A percentile compares a stretch with the other conserved stretches of the same genome.
Evolutionary conservation across 179 eudicot genomes (phyloP).

Genomic region (Pouteria campechiana): DNA sequence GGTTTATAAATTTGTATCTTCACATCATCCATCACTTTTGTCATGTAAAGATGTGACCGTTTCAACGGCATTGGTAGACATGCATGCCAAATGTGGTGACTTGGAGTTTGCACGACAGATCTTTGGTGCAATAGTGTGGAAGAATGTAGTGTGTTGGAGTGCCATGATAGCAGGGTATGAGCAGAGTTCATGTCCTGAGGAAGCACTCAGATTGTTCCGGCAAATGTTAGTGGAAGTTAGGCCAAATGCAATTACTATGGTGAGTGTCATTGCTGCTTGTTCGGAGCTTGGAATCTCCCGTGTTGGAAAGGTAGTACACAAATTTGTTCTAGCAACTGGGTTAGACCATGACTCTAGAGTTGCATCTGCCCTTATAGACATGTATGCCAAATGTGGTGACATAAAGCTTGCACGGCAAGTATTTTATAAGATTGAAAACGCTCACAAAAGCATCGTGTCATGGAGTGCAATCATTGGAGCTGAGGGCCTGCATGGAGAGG

Average conservation of each 20-base stretch:
- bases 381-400: conserved; percentile 40
- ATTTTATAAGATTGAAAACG: conserved; percentile 22
- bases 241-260: conserved; percentile 25
- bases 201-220: conserved; percentile 23
- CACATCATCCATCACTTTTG: too few species aligned
- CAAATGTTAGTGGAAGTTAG: conserved; percentile 22
- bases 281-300: conserved; percentile 9
- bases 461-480: conserved; percentile 32
- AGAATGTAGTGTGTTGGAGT: conserved; percentile 15
- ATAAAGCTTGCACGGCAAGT: conserved; percentile 13
- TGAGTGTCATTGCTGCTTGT: conserved; percentile 30
- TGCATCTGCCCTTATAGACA: conserved; percentile 26
- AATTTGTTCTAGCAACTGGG: conserved; percentile 16
- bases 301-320: conserved; percentile 22
- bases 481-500: conserved; percentile 27
- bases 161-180: conserved; percentile 19
- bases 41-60: conserved; percentile 13
- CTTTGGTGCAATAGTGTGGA: conserved; percentile 1
- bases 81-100: conserved; percentile 14
- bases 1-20: too few species aligned
- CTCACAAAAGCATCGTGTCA: conserved; percentile 17
- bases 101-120: conserved; percentile 6
- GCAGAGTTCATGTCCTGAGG: too few species aligned
- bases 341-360: conserved; percentile 11
- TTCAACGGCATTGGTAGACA: conserved; percentile 18